Evolutionary conservation across 1,284 basidiomycete species (phyloP).

Genomic region (Trichosporon coremiiforme): DNA sequence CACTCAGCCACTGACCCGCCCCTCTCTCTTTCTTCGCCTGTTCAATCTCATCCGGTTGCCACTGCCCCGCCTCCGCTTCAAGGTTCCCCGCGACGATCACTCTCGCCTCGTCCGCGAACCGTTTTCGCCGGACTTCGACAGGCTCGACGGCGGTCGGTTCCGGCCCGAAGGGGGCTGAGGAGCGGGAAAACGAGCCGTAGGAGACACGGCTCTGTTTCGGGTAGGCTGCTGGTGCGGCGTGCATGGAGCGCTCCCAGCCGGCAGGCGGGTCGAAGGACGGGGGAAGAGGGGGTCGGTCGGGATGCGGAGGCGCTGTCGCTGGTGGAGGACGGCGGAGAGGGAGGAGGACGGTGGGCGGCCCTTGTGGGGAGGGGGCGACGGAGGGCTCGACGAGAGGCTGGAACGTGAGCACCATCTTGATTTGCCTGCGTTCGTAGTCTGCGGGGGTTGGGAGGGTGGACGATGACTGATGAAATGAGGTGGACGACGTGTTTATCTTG

Average conservation of each 20-base stretch:
- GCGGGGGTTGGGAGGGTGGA: not conserved
- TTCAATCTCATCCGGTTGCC: slow-evolving; percentile 16
- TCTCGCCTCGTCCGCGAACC: slow-evolving; percentile 1
- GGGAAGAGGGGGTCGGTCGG: not conserved
- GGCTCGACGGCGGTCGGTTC: not conserved
- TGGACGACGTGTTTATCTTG: not conserved
- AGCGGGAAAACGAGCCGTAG: not conserved
- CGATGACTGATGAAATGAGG: not conserved
- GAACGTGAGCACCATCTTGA: not conserved
- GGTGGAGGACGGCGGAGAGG: not conserved
- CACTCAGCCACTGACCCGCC: slow-evolving; percentile 50
- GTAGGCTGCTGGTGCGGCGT: slow-evolving; percentile 14
- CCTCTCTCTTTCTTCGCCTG: slow-evolving; percentile 20
- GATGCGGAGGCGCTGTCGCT: not conserved
- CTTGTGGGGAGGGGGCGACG: slow-evolving; percentile 23
- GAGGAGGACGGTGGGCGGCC: slow-evolving; percentile 19
- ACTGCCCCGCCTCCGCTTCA: not conserved
- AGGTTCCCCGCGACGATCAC: not conserved
- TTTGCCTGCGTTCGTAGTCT: no score
- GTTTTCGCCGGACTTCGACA: not conserved
- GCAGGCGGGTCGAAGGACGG: not conserved
- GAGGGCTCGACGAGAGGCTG: not conserved
- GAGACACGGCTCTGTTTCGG: slow-evolving; percentile 5
- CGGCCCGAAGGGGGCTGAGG: not conserved
- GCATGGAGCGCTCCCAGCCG: not conserved